Base-by-base conservation (phyloP, 2,329 filamentous ascomycete species). In the Aureobasidium sp. region DNA sequence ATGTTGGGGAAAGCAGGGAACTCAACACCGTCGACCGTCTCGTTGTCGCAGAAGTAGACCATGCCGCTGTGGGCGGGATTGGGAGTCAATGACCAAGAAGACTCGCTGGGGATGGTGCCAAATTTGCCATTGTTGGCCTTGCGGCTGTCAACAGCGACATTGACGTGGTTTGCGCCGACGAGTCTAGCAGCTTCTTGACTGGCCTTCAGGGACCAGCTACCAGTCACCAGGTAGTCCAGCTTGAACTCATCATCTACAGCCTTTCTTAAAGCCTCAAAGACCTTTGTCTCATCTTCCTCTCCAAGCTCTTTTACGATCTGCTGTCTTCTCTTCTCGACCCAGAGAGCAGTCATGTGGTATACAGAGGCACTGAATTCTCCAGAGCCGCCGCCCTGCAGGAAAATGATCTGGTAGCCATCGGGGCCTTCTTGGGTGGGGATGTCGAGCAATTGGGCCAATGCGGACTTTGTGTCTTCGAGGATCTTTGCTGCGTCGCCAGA, bases 1-100 rank as follows among this genome's bases (percentile, higher is more conserved):
- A 95, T 79, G 65, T 86, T 77, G 29, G 93, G 93, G 70, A 89
- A 87, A 3, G 69, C 75, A 6, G 88, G 90, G 68, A 95, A 96
- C 72, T 97, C 93, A 21, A 97, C 91, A 37, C 92, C 92, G 69
- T 96, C 91, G 6, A 95, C 90, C 0, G 91, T 96, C 79, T 97
- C 92, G 69, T 97, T 97, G 74, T 92, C 89, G 74, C 93, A 96
- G 73, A 86, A 92, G 76, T 97, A 97, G 2, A 93, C 87, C 69
- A 96, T 81, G 0, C 91, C 79, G 42, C 74, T 75, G 10, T 87
- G 78, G 41, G 84, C 79, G 66, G 84, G 79, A 44, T 85, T 88
- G 8, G 77, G 74, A 16, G 81, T 84, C 62, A 94, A 80, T 37
- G 81, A 88, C 90, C 91, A 97, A 25, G 82, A 83, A 65, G 83